Evolutionary conservation across 2,329 filamentous ascomycete genomes (phyloP).

Genomic region (Talaromyces amestolkiae): DNA sequence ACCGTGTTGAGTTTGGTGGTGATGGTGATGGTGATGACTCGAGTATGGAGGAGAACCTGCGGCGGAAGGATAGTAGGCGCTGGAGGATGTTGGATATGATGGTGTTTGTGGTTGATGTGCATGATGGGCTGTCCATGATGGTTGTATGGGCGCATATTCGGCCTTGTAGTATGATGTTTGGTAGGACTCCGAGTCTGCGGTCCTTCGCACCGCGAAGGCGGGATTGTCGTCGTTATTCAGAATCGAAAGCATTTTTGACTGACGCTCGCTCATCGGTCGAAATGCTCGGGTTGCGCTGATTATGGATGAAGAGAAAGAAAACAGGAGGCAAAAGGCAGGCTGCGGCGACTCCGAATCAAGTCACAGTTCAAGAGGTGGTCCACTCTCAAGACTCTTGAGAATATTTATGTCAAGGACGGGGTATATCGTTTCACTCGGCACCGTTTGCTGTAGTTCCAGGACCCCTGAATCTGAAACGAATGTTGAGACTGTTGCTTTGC

Average conservation of each 20-base stretch:
- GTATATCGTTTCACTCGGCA: background rate
- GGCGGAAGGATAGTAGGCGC: background rate
- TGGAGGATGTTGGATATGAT: slow-evolving; percentile 6
- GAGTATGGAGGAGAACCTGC: slow-evolving; percentile 4
- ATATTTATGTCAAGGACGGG: background rate
- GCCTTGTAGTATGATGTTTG: slow-evolving; percentile 7
- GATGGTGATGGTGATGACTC: slow-evolving; percentile 3
- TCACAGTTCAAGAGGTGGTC: background rate
- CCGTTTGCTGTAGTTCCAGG: background rate
- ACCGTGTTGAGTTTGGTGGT: background rate
- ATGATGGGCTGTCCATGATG: slow-evolving; percentile 7
- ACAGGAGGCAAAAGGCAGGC: background rate
- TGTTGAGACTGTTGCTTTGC: slow-evolving; percentile 2
- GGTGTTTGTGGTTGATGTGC: background rate
- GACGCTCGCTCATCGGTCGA: slow-evolving; percentile 13
- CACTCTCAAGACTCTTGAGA: background rate
- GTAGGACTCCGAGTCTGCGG: slow-evolving; percentile 6
- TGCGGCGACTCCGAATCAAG: background rate
- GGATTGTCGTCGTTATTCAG: slow-evolving; percentile 22
- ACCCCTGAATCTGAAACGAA: background rate
- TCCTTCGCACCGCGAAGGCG: slow-evolving; percentile 19
- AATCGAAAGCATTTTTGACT: slow-evolving; percentile 18
- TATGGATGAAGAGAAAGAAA: background rate
- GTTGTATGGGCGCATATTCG: slow-evolving; percentile 8
- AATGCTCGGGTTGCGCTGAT: background rate